Evolutionary conservation across 1,139 yeast species (phyloP).

Genomic region (Yamadazyma atmosphaerica): DNA sequence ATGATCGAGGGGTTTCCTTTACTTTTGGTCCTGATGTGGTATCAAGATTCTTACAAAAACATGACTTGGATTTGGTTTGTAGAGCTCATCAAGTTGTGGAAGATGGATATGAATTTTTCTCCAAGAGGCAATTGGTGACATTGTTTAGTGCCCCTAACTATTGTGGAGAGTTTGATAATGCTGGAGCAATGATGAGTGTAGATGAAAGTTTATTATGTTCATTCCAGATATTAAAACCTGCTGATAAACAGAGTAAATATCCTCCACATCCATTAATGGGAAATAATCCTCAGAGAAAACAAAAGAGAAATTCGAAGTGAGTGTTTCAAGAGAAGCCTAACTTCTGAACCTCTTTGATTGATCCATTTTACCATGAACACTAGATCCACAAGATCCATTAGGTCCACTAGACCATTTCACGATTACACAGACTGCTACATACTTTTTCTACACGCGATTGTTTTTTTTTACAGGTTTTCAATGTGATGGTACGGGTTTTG

Average conservation of each 20-base stretch:
- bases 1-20: slow-evolving; percentile 96
- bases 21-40: slow-evolving; percentile 98
- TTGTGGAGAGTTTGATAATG: slow-evolving; percentile 98
- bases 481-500: too few relatives aligned
- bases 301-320: slow-evolving; percentile 61
- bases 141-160: slow-evolving; percentile 95
- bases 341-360: neutral
- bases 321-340: neutral
- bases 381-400: neutral
- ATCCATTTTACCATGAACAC: too few relatives aligned
- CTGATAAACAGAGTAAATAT: slow-evolving; percentile 79
- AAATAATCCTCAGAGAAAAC: slow-evolving; percentile 70
- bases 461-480: too few relatives aligned
- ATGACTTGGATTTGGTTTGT: slow-evolving; percentile 95
- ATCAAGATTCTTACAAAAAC: slow-evolving; percentile 88
- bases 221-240: slow-evolving; percentile 96
- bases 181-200: slow-evolving; percentile 99
- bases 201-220: slow-evolving; percentile 95
- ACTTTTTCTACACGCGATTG: too few relatives aligned
- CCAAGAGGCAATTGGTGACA: slow-evolving; percentile 93
- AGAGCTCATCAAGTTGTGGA: slow-evolving; percentile 99
- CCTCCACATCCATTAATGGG: slow-evolving; percentile 55
- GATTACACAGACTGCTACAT: neutral
- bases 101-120: slow-evolving; percentile 96
- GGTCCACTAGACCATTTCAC: neutral